Evolutionary conservation across 192 early-diverging fungal species (phyloP), one percentile per base, ranked within the genome.

Genomic region (Spizellomyces punctatus): DNA sequence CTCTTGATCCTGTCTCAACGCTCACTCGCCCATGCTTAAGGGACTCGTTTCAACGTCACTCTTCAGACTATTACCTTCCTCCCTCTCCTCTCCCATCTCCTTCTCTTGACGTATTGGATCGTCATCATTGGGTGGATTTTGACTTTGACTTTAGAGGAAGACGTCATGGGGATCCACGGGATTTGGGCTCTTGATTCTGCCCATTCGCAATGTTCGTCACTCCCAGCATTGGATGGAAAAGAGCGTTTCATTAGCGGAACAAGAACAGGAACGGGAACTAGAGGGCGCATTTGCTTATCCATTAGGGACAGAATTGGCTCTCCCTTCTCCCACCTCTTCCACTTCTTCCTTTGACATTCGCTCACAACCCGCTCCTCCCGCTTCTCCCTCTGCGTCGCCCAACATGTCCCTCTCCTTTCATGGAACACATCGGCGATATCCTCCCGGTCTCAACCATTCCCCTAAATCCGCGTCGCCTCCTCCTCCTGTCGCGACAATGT

Each of bases 91-190:
- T 36, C 27, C 27, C 27, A 2, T 36, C 27, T 0, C 27, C 27
- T 36, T 36, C 27, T 36, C 27, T 36, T 3, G 27, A 36, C 3
- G 27, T 36, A 36, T 36, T 36, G 27, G 27, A 36, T 3, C 27
- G 27, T 36, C 27, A 36, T 36, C 27, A 36, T 3, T 36, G 27
- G 27, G 27, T 36, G 27, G 27, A 56, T 22, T 56, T 56, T 56
- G 54, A 56, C 54, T 56, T 56, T 7, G 54, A 56, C 54, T 56
- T n/a, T n/a, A 56, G 54, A 7, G 54, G 54, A 6, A n/a, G 54
- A n/a, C 54, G 54, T 5, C n/a, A 56, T 56, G 54, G 54, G n/a
- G 54, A 56, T 7, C 54, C 54, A 19, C 54, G 54, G n/a, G 54
- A 56, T 56, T 22, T 19, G n/a, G 54, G 4, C 54, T 56, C 6